Evolutionary conservation across 75 land plant genomes (phyloP).

Genomic region (Isoetes taiwanensis): DNA sequence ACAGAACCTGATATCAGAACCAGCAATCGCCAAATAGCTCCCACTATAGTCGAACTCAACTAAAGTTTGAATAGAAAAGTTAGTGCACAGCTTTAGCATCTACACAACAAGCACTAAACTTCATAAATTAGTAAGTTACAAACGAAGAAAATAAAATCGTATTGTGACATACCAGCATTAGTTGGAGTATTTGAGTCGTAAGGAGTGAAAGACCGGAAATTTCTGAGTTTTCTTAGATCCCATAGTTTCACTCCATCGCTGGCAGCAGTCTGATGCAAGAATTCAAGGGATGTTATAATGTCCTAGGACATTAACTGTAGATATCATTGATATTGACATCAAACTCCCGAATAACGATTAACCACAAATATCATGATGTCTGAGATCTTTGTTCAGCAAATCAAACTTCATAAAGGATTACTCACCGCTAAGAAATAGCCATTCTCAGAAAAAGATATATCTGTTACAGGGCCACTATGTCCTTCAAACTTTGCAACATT

Average conservation of each 20-base stretch:
- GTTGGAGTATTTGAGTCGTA: constrained; percentile 68
- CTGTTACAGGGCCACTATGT: constrained; percentile 73
- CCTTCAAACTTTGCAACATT: constrained; percentile 97
- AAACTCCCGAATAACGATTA: background rate
- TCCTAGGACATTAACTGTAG: background rate
- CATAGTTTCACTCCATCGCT: constrained; percentile 94
- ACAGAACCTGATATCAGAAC: constrained; percentile 75
- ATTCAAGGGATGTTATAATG: background rate
- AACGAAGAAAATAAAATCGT: background rate
- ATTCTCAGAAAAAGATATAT: constrained; percentile 94
- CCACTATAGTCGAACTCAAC: constrained; percentile 96
- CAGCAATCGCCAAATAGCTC: constrained; percentile 76
- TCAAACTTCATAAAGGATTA: background rate
- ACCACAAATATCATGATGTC: background rate
- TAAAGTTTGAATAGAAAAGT: constrained; percentile 18
- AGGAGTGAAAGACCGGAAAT: constrained; percentile 68
- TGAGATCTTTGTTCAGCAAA: background rate
- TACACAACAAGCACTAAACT: background rate
- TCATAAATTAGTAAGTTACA: background rate
- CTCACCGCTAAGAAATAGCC: constrained; percentile 98
- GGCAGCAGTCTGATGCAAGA: constrained; percentile 68
- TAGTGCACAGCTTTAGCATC: background rate
- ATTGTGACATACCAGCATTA: constrained; percentile 43
- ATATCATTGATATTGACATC: constrained; percentile 1
- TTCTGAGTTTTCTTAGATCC: constrained; percentile 92